These are phyloP conservation scores for Penicillium sp. DNA, from an alignment of 2,329 filamentous ascomycete species.

Conservation along the genomic window DNA sequence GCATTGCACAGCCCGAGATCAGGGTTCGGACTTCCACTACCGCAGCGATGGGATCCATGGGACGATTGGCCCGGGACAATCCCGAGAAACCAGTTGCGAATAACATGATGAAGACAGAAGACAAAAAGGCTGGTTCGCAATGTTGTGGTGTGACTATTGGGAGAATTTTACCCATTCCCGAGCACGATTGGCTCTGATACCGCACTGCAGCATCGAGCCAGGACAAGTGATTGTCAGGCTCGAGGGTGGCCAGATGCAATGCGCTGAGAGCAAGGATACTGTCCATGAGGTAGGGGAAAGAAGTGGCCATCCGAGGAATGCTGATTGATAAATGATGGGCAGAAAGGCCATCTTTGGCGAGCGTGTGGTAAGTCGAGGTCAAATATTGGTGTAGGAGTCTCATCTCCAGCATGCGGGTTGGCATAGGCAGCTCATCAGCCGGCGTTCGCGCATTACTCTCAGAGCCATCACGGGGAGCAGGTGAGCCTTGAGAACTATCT, in stretches of 20 bases:
- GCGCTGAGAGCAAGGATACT: conserved; percentile 45
- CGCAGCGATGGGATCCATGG: conserved; percentile 26
- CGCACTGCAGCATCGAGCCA: conserved; percentile 37
- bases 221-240: conserved; percentile 29
- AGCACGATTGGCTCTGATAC: conserved; percentile 38
- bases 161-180: conserved; percentile 34
- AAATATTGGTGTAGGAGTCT: conserved; percentile 41
- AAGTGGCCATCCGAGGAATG: conserved; percentile 39
- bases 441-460: conserved; percentile 14
- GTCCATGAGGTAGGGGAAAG: conserved; percentile 46
- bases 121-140: conserved; percentile 43
- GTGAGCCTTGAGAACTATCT: conserved; percentile 24
- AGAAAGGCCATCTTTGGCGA: conserved; percentile 31
- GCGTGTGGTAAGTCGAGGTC: conserved; percentile 35
- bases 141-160: conserved; percentile 41
- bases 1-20: conserved; percentile 31
- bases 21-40: conserved; percentile 31
- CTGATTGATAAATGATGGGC: conserved; percentile 35
- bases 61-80: conserved; percentile 24
- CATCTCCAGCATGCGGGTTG: conserved; percentile 35
- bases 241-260: conserved; percentile 43
- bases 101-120: conserved; percentile 41
- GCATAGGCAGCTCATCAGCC: conserved; percentile 11
- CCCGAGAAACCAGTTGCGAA: conserved; percentile 35
- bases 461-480: conserved; percentile 20